Evolutionary conservation across 768 basidiomycete genomes (phyloP).

Genomic region (Tulasnella calospora): DNA sequence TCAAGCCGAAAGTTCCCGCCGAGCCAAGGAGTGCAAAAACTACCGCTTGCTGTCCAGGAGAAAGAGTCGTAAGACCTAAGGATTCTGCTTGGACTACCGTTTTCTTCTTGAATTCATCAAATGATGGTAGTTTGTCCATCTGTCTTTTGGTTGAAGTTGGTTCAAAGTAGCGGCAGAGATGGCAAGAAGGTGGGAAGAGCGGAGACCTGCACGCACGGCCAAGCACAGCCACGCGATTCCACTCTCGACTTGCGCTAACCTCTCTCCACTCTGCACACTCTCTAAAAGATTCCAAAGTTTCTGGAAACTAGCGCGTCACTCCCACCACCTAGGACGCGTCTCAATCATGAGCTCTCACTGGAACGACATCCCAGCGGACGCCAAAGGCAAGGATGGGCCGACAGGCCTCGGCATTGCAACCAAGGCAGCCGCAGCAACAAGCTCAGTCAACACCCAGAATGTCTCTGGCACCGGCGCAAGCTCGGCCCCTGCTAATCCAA

Average conservation of each 20-base stretch:
- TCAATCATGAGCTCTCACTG: conserved; percentile 15
- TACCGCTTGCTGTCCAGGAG: not conserved
- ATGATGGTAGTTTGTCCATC: not conserved
- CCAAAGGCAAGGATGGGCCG: not conserved
- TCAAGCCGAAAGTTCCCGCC: conserved; percentile 30
- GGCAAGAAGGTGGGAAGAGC: not conserved
- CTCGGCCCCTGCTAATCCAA: conserved; percentile 4
- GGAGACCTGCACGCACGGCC: not conserved
- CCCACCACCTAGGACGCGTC: not conserved
- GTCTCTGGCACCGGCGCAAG: not conserved
- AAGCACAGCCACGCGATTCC: conserved; percentile 13
- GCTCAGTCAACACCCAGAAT: not conserved
- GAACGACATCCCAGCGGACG: conserved; percentile 8
- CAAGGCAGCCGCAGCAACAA: conserved; percentile 10
- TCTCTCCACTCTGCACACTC: not conserved
- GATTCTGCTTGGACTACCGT: not conserved
- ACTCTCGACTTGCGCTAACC: not conserved
- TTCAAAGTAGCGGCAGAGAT: not conserved
- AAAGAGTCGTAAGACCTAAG: not conserved
- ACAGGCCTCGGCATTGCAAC: not conserved
- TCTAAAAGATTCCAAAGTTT: not conserved
- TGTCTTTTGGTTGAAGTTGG: not conserved
- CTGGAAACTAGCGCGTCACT: not conserved
- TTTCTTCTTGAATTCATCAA: not conserved
- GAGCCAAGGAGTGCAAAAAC: conserved; percentile 9